These are phyloP conservation scores for Dissoconium aciculare DNA, from an alignment of 2,329 filamentous ascomycete species.

Conservation along the genomic window DNA sequence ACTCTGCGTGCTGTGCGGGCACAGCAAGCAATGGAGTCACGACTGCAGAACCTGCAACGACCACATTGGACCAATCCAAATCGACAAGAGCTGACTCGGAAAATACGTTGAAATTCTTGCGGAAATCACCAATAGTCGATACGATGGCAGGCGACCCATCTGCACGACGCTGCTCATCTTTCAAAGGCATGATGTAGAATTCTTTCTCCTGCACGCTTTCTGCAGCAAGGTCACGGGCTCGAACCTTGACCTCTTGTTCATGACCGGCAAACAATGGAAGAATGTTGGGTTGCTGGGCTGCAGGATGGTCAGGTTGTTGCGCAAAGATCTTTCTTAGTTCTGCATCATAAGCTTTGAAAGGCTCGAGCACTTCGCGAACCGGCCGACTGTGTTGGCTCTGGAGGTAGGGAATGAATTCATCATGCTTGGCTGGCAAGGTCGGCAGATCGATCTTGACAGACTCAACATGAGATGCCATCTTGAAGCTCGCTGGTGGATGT, in stretches of 20 bases:
- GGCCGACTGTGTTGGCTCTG: constrained; percentile 38
- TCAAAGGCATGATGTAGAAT: constrained; percentile 55
- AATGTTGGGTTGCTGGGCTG: constrained; percentile 46
- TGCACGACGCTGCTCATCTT: constrained; percentile 44
- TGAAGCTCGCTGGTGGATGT: constrained; percentile 2
- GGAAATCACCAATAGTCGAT: constrained; percentile 51
- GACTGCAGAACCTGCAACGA: constrained; percentile 67
- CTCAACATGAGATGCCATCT: constrained; percentile 7
- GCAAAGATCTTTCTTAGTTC: constrained; percentile 53
- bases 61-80: constrained; percentile 67
- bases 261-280: constrained; percentile 47
- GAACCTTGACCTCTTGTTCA: constrained; percentile 43
- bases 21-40: constrained; percentile 59
- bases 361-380: constrained; percentile 45
- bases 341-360: constrained; percentile 54
- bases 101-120: constrained; percentile 66
- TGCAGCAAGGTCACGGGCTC: constrained; percentile 42
- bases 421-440: constrained; percentile 25
- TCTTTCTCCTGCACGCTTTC: constrained; percentile 48
- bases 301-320: constrained; percentile 47
- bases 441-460: constrained; percentile 18
- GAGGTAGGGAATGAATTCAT: constrained; percentile 39
- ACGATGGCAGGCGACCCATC: constrained; percentile 55
- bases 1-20: constrained; percentile 35
- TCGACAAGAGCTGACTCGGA: constrained; percentile 63